phyloP scores from a whole-genome alignment of 1,284 basidiomycete species.

The Irpex sp. region DNA sequence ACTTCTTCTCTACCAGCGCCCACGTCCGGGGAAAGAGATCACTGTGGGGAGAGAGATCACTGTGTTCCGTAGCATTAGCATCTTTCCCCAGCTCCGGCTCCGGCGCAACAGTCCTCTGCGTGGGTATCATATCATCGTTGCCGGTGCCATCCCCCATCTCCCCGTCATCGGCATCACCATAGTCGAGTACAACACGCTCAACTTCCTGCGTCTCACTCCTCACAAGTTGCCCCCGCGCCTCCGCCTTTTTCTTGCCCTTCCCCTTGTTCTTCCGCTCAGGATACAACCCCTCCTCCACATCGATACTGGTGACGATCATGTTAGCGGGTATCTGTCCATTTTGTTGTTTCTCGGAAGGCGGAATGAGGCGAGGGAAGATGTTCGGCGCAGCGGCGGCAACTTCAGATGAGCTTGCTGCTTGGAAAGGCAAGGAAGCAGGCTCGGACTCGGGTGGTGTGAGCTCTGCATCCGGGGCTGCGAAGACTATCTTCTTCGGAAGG shows the following conservation, averaged over 20 bases:
- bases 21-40: neutral
- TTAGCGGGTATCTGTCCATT: conserved; percentile 47
- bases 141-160: no score
- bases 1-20: conserved; percentile 32
- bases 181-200: conserved; percentile 7
- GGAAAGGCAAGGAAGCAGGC: conserved; percentile 8
- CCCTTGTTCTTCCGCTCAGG: conserved; percentile 14
- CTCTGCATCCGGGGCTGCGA: conserved; percentile 20
- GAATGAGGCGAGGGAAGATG: conserved; percentile 39
- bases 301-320: conserved; percentile 62
- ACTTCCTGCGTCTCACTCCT: conserved; percentile 13
- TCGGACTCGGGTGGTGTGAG: neutral
- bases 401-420: conserved; percentile 10
- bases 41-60: no score
- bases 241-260: conserved; percentile 21
- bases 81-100: no score
- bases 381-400: conserved; percentile 10
- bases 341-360: conserved; percentile 58
- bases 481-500: conserved; percentile 56
- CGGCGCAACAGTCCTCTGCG: neutral
- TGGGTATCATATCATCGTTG: conserved; percentile 1
- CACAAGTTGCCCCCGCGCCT: conserved; percentile 15
- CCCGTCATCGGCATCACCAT: neutral
- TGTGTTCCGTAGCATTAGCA: no score
- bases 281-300: conserved; percentile 49